Base-by-base conservation (phyloP, 352 stramenopile species). In the Phytophthora melonis region DNA sequence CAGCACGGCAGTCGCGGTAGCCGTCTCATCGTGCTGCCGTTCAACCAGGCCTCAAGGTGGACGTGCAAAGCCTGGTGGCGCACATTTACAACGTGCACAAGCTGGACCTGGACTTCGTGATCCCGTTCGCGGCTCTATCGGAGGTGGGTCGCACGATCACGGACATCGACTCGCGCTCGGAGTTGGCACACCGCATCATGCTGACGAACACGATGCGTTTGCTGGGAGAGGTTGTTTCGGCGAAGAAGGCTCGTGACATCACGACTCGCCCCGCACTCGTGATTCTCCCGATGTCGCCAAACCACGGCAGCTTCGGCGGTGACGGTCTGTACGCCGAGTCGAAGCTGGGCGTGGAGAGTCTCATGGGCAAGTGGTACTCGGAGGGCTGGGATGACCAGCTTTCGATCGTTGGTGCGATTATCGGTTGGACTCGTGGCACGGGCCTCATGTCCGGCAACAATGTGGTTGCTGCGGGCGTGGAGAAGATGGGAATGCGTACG, bases 361-460 rank as follows among this genome's bases (percentile, higher is more conserved):
- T 97, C 23, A 88, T 96, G 79, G 84, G 86, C 76, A 97, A 97
- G 77, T 97, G 91, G 91, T 68, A 87, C 74, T 91, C 87, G 21
- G 91, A 97, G 78, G 87, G 83, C 63, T 97, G 91, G 91, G 81
- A 87, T 23, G 87, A 95, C 63, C 92, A 97, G 81, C 68, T 97
- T 27, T 93, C 85, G 55, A 82, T 97, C 34, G 84, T 93, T 3
- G 88, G 90, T 52, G 91, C 90, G 27, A 86, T 96, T 53, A 97
- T 97, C 58, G 91, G 91, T 30, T 97, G 90, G 91, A 96, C 89
- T 14, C 89, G 91, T 63, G 87, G 89, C 57, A 97, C 91, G 0
- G 90, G 88, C 14, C 84, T 97, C 23, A 97, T 97, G 91, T 86
- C 80, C 25, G 84, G 88, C n/a, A 97, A 97, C 77, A 96, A 97